Conservation (phyloP, 768 basidiomycete species). For the Kwoniella sp. region DNA sequence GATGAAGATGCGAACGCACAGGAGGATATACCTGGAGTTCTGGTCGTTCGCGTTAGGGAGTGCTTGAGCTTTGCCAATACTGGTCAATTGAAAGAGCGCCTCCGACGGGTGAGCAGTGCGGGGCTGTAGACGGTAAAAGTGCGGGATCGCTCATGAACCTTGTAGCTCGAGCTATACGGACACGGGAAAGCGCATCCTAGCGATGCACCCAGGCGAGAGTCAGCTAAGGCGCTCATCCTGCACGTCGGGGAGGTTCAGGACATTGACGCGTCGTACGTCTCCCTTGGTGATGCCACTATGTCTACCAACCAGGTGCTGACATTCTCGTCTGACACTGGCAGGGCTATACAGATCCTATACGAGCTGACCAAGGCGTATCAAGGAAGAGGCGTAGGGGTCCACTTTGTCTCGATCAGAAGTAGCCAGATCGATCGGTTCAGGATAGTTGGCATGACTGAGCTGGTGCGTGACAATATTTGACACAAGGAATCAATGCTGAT, state of each 20-base stretch:
- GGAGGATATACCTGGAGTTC: constrained; percentile 50
- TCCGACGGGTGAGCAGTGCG: constrained; percentile 58
- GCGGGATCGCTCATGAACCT: neutral
- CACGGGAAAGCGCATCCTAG: constrained; percentile 75
- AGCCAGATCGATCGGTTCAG: constrained; percentile 40
- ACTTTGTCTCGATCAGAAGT: constrained; percentile 49
- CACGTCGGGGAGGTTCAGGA: constrained; percentile 81
- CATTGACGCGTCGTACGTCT: constrained; percentile 77
- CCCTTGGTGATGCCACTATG: neutral
- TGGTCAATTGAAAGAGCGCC: constrained; percentile 74
- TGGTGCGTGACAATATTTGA: constrained; percentile 25
- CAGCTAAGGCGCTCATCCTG: constrained; percentile 76
- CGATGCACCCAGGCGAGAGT: constrained; percentile 69
- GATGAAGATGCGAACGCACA: constrained; percentile 82
- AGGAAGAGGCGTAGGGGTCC: constrained; percentile 54
- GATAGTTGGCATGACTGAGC: constrained; percentile 40
- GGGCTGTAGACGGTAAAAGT: too few species aligned
- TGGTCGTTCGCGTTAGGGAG: constrained; percentile 86
- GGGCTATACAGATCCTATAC: constrained; percentile 76
- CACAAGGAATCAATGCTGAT: neutral
- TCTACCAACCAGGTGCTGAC: neutral
- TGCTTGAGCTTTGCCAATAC: constrained; percentile 94
- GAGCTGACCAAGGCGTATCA: constrained; percentile 75
- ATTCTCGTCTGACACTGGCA: constrained; percentile 41
- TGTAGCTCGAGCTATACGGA: constrained; percentile 80